Conservation (phyloP, 768 basidiomycete genomes). For the Dentipellis sp. region DNA sequence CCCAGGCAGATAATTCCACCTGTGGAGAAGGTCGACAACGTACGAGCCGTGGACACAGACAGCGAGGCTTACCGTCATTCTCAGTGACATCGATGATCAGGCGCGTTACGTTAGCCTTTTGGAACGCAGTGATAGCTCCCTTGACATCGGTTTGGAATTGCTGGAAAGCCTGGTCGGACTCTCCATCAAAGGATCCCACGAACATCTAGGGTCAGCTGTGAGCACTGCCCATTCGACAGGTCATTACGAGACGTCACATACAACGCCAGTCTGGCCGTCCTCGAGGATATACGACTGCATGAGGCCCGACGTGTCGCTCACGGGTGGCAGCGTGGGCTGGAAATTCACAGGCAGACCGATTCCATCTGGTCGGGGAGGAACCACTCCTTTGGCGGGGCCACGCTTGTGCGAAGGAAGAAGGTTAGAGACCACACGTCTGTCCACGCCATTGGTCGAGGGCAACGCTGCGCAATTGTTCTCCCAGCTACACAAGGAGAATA, state of each 20-base stretch:
- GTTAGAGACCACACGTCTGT: slow-evolving; percentile 21
- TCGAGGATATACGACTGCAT: slow-evolving; percentile 50
- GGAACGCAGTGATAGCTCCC: slow-evolving; percentile 35
- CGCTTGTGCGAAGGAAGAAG: not conserved
- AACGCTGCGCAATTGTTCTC: slow-evolving; percentile 47
- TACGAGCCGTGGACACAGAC: too few species aligned
- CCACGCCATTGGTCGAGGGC: slow-evolving; percentile 39
- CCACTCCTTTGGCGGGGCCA: slow-evolving; percentile 29
- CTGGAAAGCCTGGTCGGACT: slow-evolving; percentile 37
- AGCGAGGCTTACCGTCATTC: slow-evolving; percentile 41
- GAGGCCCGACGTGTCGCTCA: slow-evolving; percentile 38
- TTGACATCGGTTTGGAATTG: slow-evolving; percentile 44
- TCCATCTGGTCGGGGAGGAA: slow-evolving; percentile 26
- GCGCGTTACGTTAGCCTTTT: slow-evolving; percentile 36
- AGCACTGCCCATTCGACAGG: not conserved
- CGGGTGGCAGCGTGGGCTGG: slow-evolving; percentile 35
- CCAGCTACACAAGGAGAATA: slow-evolving; percentile 36
- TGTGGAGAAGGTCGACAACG: not conserved
- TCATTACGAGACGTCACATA: slow-evolving; percentile 20
- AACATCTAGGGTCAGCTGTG: slow-evolving; percentile 35
- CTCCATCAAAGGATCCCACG: slow-evolving; percentile 45
- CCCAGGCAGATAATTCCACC: slow-evolving; percentile 58
- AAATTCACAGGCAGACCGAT: slow-evolving; percentile 39
- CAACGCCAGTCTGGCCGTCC: slow-evolving; percentile 49
- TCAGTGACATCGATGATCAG: slow-evolving; percentile 52